Evolutionary conservation across 176 grass and related monocot species (phyloP).

Genomic region (Rhynchospora breviuscula): DNA sequence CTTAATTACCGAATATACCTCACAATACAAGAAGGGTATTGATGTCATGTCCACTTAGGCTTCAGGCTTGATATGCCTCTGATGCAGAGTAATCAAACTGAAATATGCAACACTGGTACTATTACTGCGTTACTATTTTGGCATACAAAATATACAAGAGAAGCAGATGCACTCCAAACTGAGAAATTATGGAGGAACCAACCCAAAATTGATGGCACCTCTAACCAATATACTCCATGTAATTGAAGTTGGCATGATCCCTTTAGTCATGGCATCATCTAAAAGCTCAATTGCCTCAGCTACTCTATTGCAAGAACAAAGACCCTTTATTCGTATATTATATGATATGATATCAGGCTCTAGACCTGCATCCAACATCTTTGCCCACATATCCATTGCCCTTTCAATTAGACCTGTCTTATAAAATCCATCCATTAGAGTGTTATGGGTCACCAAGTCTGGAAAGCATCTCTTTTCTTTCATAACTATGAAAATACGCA

Average conservation of each 20-base stretch:
- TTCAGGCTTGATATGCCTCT: not conserved
- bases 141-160: not conserved
- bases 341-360: slow-evolving; percentile 81
- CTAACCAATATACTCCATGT: slow-evolving; percentile 93
- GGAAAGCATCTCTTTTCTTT: slow-evolving; percentile 65
- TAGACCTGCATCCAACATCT: slow-evolving; percentile 58
- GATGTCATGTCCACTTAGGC: not conserved
- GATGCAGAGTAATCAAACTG: not conserved
- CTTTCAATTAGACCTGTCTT: slow-evolving; percentile 39
- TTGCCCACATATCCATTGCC: slow-evolving; percentile 53
- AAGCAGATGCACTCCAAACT: not conserved
- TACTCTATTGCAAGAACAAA: slow-evolving; percentile 76
- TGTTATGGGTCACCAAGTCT: slow-evolving; percentile 83
- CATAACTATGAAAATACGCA: slow-evolving; percentile 47
- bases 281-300: slow-evolving; percentile 57
- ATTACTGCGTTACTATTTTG: not conserved
- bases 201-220: slow-evolving; percentile 55
- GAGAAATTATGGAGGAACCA: slow-evolving; percentile 37
- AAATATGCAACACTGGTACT: not conserved
- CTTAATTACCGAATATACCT: not conserved
- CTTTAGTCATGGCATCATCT: slow-evolving; percentile 50
- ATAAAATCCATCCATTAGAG: slow-evolving; percentile 84
- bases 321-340: slow-evolving; percentile 78
- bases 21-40: not conserved
- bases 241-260: slow-evolving; percentile 61